Evolutionary conservation across 192 early-diverging fungal genomes (phyloP), one percentile per base, ranked within the genome.

Genomic region (Backusella luteola): DNA sequence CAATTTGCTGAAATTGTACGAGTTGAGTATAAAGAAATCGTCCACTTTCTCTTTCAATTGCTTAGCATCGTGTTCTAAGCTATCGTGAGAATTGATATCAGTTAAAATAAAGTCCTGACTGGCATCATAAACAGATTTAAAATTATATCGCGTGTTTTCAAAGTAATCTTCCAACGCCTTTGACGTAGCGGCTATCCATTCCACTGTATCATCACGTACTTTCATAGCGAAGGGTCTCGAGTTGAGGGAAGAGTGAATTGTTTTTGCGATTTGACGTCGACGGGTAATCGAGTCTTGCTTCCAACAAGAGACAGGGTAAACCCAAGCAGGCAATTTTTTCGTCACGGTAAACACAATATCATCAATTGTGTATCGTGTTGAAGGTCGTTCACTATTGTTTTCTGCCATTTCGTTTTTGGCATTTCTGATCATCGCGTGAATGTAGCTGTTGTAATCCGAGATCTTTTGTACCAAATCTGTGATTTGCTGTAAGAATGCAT

Each of bases 181-280:
- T 67, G 17, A 17, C 1, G 29, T 67, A 34, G 29, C 12, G 29
- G 26, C n/a, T 19, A 36, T 41, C 68, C 68, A 69, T 21, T 39
- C 68, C 1, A 69, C 21, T 21, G 38, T 23, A 14, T 69, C 35
- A 38, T 69, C 68, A 14, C 68, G 68, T 26, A 69, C n/a, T 9
- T 35, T 12, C 8, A 23, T 35, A 23, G 21, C 5, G 4, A 21
- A 23, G 2, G 68, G 68, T 38, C 68, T 35, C 8, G 35, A 19
- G 19, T 12, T 36, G 11, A 69, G 19, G 4, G 68, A 69, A 12
- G 68, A 69, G 6, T 38, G 68, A 5, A 69, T 38, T 0, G 35
- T 69, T 19, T 36, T 69, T 21, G 68, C 68, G 39, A 69, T 69
- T 39, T 69, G 34, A 4, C 68, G 68, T 19, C 68, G 68, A 23